Base-by-base conservation (phyloP, 176 grass and related monocot genomes). In the Ampelocalamus luodianensis region DNA sequence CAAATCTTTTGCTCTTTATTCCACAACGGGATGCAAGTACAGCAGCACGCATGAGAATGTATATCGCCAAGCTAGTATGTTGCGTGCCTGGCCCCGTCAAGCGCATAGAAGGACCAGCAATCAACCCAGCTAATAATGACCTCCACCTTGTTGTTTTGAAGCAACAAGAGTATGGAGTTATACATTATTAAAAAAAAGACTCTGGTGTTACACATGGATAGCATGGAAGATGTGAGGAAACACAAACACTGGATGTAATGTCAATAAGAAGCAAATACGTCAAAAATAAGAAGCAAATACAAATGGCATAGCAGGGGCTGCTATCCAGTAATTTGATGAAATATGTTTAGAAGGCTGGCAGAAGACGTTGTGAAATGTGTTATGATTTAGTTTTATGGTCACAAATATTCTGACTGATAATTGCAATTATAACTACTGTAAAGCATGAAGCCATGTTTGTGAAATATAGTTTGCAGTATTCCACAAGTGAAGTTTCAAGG, bases 81-180 rank as follows among this genome's bases (percentile, higher is more conserved):
- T 98, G 96, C 17, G 91, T 96, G 44, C 92, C 91, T 17, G 93
- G 90, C 46, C 93, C 96, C 26, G 96, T 98, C 65, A 98, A 68
- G 50, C 96, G 91, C 96, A 98, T 96, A 18, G 96, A 98, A 49
- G 96, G 96, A 76, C 95, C 95, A 83, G 95, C 95, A 88, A 93
- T 71, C 61, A 95, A 76, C 49, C 95, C 95, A 71, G 95, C 93
- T 79, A 98, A 82, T 65, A 96, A 85, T 51, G 93, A 91, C 59
- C 96, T 96, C 96, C 96, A 98, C 85, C 77, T 86, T 87, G 91
- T 83, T 89, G 96, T 98, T 90, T 93, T 98, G 89, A 89, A 93
- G 65, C 61, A 90, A 85, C 74, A 85, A 60, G 56, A 93, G 13
- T 73, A 88, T 37, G 39, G 7, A 74, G 66, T 66, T 83, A 79